A percentile compares a stretch with the other conserved stretches of the same genome.
phyloP scores from a whole-genome alignment of 495 filamentous ascomycete genomes.

The Endocarpon pusillum region DNA sequence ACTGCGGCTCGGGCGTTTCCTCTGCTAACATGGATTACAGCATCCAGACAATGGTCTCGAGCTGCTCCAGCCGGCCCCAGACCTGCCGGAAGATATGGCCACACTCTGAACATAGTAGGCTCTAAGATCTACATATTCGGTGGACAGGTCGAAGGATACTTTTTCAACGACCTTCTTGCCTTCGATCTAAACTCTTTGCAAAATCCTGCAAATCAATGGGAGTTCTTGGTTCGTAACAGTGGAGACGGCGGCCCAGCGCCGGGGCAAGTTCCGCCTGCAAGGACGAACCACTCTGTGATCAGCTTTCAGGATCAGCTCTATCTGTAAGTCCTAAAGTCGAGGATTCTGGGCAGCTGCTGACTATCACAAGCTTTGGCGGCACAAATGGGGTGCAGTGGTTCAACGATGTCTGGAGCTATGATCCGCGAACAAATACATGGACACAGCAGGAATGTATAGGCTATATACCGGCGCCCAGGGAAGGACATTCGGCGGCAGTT shows the following conservation, averaged over 20 bases:
- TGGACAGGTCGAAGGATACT: slow-evolving; percentile 90
- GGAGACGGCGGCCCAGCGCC: slow-evolving; percentile 46
- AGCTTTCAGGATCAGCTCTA: slow-evolving; percentile 89
- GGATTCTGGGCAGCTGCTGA: slow-evolving; percentile 9
- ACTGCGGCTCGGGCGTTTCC: not conserved
- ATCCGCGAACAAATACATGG: slow-evolving; percentile 70
- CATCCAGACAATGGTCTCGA: slow-evolving; percentile 94
- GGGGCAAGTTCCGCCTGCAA: slow-evolving; percentile 64
- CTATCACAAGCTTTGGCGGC: slow-evolving; percentile 61
- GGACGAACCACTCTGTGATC: slow-evolving; percentile 89
- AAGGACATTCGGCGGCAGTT: slow-evolving; percentile 86
- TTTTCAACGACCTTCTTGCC: slow-evolving; percentile 94
- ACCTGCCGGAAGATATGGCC: slow-evolving; percentile 84
- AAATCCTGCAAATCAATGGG: slow-evolving; percentile 78
- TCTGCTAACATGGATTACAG: slow-evolving; percentile 24
- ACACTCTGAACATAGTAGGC: slow-evolving; percentile 87
- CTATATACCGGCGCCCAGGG: slow-evolving; percentile 81
- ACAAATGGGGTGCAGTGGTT: slow-evolving; percentile 93
- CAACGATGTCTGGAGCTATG: slow-evolving; percentile 96
- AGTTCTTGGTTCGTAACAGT: slow-evolving; percentile 64
- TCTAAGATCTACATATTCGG: slow-evolving; percentile 96
- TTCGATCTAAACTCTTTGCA: slow-evolving; percentile 94
- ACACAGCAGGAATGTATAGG: slow-evolving; percentile 84
- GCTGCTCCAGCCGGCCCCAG: slow-evolving; percentile 68
- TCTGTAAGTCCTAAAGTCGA: slow-evolving; percentile 41